A percentile compares a stretch with the other conserved stretches of the same genome.
These are phyloP conservation scores for Penicillium sclerotiorum DNA, from an alignment of 2,329 filamentous ascomycete species.

Conservation along the genomic window DNA sequence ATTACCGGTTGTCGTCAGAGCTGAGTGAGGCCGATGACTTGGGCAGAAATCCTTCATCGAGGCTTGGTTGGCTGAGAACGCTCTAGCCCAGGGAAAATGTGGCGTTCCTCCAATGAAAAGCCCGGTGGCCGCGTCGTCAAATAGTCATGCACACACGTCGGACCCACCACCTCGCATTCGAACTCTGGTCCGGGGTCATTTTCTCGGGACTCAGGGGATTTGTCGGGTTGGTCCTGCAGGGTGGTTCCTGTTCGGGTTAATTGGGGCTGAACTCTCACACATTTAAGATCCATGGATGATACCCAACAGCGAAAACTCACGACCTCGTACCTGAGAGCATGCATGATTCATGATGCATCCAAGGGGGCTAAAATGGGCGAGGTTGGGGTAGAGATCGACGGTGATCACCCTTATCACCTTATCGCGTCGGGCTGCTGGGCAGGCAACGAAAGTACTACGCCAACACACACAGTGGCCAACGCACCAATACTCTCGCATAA, in stretches of 20 bases:
- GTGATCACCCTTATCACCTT: not conserved
- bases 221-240: not conserved
- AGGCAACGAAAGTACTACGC: too few species aligned
- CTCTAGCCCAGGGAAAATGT: conserved; percentile 10
- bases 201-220: not conserved
- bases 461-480: too few species aligned
- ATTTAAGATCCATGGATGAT: conserved; percentile 1
- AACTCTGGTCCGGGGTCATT: too few species aligned
- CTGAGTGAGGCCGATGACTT: conserved; percentile 20
- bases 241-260: not conserved
- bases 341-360: conserved; percentile 12
- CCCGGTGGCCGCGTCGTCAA: conserved; percentile 3
- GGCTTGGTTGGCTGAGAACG: conserved; percentile 15
- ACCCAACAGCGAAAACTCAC: not conserved
- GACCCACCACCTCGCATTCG: too few species aligned
- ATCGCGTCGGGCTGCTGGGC: not conserved
- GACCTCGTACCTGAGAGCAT: conserved; percentile 4
- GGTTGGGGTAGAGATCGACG: not conserved
- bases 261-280: not conserved
- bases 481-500: too few species aligned
- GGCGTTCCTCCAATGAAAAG: conserved; percentile 12
- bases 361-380: not conserved
- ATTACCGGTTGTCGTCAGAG: conserved; percentile 8
- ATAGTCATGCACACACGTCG: not conserved
- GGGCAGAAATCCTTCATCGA: conserved; percentile 6